Percentiles rank a stretch among this genome's conserved stretches.
Evolutionary conservation across 1,284 basidiomycete species (phyloP).

Genomic region (Ganoderma leucocontextum): DNA sequence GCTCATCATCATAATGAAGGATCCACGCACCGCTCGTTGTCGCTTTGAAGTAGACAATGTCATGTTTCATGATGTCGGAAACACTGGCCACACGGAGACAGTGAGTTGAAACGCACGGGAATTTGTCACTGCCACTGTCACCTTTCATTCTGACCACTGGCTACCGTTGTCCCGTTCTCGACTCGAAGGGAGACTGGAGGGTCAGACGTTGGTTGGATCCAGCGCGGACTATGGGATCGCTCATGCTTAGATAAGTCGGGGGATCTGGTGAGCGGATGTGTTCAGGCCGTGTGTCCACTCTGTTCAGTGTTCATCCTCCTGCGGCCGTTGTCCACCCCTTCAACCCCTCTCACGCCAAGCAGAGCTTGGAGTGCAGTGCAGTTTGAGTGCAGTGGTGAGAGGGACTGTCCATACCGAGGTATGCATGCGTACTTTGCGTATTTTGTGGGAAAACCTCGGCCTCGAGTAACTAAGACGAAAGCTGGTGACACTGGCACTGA

Average conservation of each 20-base stretch:
- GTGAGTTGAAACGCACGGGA: background rate
- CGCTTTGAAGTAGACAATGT: background rate
- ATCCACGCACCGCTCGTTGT: background rate
- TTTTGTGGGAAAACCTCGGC: conserved; percentile 31
- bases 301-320: background rate
- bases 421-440: conserved; percentile 16
- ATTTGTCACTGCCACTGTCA: background rate
- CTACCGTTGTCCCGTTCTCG: background rate
- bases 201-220: background rate
- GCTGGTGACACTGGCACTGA: conserved; percentile 21
- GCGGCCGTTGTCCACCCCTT: background rate
- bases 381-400: conserved; percentile 21
- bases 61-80: background rate
- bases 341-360: conserved; percentile 15
- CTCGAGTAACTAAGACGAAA: conserved; percentile 13
- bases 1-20: background rate
- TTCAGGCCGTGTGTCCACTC: background rate
- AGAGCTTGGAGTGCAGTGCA: background rate
- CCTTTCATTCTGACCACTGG: background rate
- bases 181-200: background rate
- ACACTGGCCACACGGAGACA: background rate
- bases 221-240: background rate
- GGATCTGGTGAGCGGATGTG: background rate
- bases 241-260: background rate
- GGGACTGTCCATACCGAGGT: conserved; percentile 27